Evolutionary conservation across 306 rosid species (phyloP), one percentile per base, ranked within the genome.

Genomic region (Chamaecrista fasciculata): DNA sequence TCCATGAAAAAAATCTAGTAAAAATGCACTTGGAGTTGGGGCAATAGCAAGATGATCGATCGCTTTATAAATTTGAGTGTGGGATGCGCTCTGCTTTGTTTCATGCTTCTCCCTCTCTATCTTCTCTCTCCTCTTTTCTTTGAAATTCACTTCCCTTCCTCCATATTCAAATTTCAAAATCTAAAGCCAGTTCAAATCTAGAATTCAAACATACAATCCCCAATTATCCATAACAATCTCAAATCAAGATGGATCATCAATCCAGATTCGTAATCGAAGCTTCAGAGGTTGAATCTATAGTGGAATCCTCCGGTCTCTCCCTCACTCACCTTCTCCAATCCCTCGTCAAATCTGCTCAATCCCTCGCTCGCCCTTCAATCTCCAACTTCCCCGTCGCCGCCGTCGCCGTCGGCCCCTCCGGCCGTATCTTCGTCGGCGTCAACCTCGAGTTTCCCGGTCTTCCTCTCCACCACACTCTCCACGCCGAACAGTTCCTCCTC

Each of bases 401-500:
- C 28, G 84, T 91, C 11, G 98, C 86, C 0, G 26, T 75, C 0
- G 98, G 97, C 0, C 31, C 86, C 26, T 85, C 98, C 33, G 97
- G 97, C 20, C 86, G 98, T 31, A 59, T 90, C 63, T 94, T 88
- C 88, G 0, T 86, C 63, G 98, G 98, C 37, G 97, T 88, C 2
- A 94, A 94, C 82, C 82, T 94, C 3, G 98, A 94, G 75, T 94
- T 94, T 81, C 96, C 97, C 0, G 90, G 85, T 12, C 92, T 94
- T 53, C 98, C 98, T 2, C 91, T 91, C 59, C 89, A 91, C 79
- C 91, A 90, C 57, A 78, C 98, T 18, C 77, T 94, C 77, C 98
- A 94, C 81, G 98, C 98, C 40, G 98, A 94, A 49, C 98, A 94
- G 83, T 94, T 94, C 82, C 96, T 94, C 48, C 71, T 86, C 69